Conservation (phyloP, 108 stramenopile species). For the Fragilariopsis cylindrus region DNA sequence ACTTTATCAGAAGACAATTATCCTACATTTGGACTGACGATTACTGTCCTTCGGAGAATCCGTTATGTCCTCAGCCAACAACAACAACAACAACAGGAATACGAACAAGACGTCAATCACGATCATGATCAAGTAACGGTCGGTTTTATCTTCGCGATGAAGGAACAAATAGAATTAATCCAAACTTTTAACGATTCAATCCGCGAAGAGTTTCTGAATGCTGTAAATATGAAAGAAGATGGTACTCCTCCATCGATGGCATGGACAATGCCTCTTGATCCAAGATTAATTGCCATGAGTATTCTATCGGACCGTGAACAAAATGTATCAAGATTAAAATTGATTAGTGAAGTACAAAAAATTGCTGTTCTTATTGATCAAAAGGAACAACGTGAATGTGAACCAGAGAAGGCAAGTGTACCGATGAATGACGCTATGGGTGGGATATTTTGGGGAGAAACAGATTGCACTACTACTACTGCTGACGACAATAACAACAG, state of each 20-base stretch:
- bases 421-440: constrained; percentile 25
- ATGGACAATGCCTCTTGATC: constrained; percentile 41
- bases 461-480: not conserved
- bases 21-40: constrained; percentile 29
- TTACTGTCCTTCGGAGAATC: constrained; percentile 26
- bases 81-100: not conserved
- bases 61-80: constrained; percentile 12
- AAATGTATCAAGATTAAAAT: not conserved
- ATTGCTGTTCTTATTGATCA: not conserved
- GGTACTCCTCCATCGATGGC: constrained; percentile 3
- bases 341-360: constrained; percentile 9
- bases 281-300: constrained; percentile 33
- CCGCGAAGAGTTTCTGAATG: constrained; percentile 2
- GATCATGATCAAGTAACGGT: not conserved
- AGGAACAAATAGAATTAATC: not conserved
- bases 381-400: not conserved
- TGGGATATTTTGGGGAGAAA: constrained; percentile 37
- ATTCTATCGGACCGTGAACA: constrained; percentile 34
- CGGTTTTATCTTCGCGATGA: constrained; percentile 7
- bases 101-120: not conserved
- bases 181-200: constrained; percentile 13
- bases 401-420: not conserved
- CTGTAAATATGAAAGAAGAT: not conserved
- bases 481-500: not conserved
- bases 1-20: constrained; percentile 31